These are phyloP conservation scores for Papiliotrema nemorosa DNA, from an alignment of 1,284 basidiomycete genomes.

Conservation along the genomic window DNA sequence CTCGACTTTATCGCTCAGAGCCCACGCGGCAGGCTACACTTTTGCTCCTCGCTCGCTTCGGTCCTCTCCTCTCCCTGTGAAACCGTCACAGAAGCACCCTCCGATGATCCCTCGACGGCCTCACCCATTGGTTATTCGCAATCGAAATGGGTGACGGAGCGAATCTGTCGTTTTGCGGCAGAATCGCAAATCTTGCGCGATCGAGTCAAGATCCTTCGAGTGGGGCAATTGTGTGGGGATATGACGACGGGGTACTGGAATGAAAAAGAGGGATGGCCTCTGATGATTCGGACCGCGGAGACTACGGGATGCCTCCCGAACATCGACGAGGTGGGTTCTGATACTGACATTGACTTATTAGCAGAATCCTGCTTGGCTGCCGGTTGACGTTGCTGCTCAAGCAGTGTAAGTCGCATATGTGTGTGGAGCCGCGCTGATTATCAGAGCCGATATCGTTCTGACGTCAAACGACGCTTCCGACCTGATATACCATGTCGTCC, in stretches of 20 bases:
- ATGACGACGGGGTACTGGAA: constrained; percentile 49
- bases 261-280: constrained; percentile 48
- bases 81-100: constrained; percentile 27
- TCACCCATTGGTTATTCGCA: constrained; percentile 48
- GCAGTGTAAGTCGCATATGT: constrained; percentile 25
- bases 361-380: constrained; percentile 47
- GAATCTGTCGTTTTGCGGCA: constrained; percentile 35
- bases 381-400: constrained; percentile 45
- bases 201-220: constrained; percentile 25
- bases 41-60: constrained; percentile 37
- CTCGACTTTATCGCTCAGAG: constrained; percentile 18
- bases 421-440: not conserved
- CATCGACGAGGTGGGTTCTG: constrained; percentile 31
- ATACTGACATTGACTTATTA: not conserved
- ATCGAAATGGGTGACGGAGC: constrained; percentile 51
- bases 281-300: constrained; percentile 42
- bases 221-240: constrained; percentile 49
- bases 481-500: constrained; percentile 31
- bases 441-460: constrained; percentile 36
- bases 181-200: constrained; percentile 7
- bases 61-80: constrained; percentile 14
- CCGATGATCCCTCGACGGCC: constrained; percentile 37
- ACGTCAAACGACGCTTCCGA: not conserved
- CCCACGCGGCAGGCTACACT: constrained; percentile 14
- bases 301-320: constrained; percentile 39